Evolutionary conservation across 306 rosid species (phyloP).

Genomic region (Abrus pulchellus): DNA sequence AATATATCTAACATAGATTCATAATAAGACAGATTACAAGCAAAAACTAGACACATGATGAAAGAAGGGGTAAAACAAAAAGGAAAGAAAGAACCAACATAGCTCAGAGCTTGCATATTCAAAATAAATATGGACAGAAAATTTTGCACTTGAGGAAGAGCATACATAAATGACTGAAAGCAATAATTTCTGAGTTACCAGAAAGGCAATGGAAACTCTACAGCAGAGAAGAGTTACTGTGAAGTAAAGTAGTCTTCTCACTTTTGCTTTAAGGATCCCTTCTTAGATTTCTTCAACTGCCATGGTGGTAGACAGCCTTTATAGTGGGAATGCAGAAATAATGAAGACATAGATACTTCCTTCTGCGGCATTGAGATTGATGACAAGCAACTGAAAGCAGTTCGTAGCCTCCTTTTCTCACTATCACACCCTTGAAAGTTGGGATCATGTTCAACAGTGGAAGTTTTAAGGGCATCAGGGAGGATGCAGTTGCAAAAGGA

Average conservation of each 20-base stretch:
- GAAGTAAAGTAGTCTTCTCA: conserved; percentile 49
- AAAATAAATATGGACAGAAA: conserved; percentile 54
- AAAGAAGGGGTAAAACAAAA: background rate
- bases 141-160: conserved; percentile 30
- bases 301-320: conserved; percentile 95
- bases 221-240: conserved; percentile 43
- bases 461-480: conserved; percentile 80
- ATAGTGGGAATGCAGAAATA: conserved; percentile 89
- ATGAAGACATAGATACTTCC: conserved; percentile 88
- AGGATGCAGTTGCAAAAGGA: conserved; percentile 87
- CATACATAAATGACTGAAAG: conserved; percentile 32
- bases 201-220: conserved; percentile 43
- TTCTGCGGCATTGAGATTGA: conserved; percentile 80
- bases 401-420: conserved; percentile 77
- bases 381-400: conserved; percentile 77
- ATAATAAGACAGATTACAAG: conserved; percentile 50
- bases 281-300: conserved; percentile 67
- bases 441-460: conserved; percentile 68
- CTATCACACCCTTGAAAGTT: conserved; percentile 62
- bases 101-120: conserved; percentile 46
- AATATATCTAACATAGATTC: conserved; percentile 49
- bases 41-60: conserved; percentile 40
- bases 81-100: background rate
- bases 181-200: conserved; percentile 45
- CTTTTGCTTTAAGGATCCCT: conserved; percentile 66